phyloP scores from a whole-genome alignment of 1,139 yeast genomes.

The Pichia inconspicua region DNA sequence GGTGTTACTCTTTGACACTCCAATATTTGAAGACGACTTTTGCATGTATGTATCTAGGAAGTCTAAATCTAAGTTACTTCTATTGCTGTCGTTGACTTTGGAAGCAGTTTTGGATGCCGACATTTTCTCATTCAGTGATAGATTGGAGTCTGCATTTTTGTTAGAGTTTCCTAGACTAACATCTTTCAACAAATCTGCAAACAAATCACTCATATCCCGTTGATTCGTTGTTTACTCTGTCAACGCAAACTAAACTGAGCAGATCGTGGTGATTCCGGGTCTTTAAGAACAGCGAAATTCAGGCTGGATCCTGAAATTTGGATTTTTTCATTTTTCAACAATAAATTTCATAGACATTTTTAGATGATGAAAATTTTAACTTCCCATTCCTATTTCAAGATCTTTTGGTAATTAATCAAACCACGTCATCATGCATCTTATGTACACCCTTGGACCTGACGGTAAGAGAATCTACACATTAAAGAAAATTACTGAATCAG shows the following conservation, averaged over 20 bases:
- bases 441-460: conserved; percentile 91
- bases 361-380: neutral
- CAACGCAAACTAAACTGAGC: neutral
- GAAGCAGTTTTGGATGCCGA: conserved; percentile 1
- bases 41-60: conserved; percentile 13
- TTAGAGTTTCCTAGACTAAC: conserved; percentile 13
- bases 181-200: conserved; percentile 35
- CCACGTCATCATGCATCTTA: conserved; percentile 68
- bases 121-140: conserved; percentile 27
- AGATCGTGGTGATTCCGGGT: too few relatives aligned
- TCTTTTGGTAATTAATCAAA: neutral
- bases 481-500: conserved; percentile 68
- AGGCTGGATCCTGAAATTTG: too few relatives aligned
- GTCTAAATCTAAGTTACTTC: conserved; percentile 11
- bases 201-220: conserved; percentile 30
- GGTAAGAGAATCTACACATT: conserved; percentile 96
- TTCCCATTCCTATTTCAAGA: too few relatives aligned
- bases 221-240: neutral
- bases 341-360: too few relatives aligned
- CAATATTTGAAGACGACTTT: neutral
- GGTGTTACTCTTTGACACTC: neutral
- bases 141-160: conserved; percentile 18
- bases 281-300: too few relatives aligned
- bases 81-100: conserved; percentile 1
- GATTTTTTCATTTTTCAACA: too few relatives aligned